A percentile compares a stretch with the other conserved stretches of the same genome.
Evolutionary conservation across 176 grass and related monocot species (phyloP).

Genomic region (Oryza nivara): DNA sequence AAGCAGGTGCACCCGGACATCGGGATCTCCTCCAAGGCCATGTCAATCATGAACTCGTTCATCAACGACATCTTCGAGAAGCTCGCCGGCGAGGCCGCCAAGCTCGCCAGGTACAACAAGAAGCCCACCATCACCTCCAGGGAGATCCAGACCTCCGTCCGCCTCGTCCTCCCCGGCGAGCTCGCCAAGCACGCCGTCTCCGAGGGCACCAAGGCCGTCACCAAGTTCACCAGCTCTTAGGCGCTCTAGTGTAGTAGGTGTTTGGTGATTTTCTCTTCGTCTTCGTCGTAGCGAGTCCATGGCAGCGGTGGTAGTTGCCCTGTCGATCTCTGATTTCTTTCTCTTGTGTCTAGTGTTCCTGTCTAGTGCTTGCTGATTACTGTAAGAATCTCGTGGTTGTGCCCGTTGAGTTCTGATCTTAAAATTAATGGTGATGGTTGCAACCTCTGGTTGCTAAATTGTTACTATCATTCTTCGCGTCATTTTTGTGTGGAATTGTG

Average conservation of each 20-base stretch:
- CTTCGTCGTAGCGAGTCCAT: too few relatives aligned
- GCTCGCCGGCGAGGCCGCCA: constrained; percentile 54
- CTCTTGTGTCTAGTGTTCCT: too few relatives aligned
- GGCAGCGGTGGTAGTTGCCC: too few relatives aligned
- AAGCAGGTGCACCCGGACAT: constrained; percentile 96
- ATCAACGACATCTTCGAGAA: constrained; percentile 98
- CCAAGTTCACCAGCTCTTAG: constrained; percentile 62
- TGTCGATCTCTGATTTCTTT: too few relatives aligned
- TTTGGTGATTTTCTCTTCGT: too few relatives aligned
- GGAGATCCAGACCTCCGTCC: constrained; percentile 69
- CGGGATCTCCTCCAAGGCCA: constrained; percentile 90
- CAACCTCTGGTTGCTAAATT: too few relatives aligned
- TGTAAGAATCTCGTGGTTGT: too few relatives aligned
- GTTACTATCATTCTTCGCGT: too few relatives aligned
- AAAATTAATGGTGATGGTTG: too few relatives aligned
- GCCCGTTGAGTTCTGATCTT: too few relatives aligned
- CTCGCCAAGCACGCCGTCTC: constrained; percentile 77
- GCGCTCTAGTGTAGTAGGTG: not conserved
- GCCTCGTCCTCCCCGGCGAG: constrained; percentile 59
- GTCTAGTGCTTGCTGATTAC: too few relatives aligned
- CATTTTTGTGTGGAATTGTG: too few relatives aligned
- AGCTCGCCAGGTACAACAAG: constrained; percentile 59
- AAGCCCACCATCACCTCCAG: constrained; percentile 70
- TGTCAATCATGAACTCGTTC: constrained; percentile 97
- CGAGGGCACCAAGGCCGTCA: constrained; percentile 73